Base-by-base conservation (phyloP, 768 basidiomycete genomes). In the Suillus paluster region DNA sequence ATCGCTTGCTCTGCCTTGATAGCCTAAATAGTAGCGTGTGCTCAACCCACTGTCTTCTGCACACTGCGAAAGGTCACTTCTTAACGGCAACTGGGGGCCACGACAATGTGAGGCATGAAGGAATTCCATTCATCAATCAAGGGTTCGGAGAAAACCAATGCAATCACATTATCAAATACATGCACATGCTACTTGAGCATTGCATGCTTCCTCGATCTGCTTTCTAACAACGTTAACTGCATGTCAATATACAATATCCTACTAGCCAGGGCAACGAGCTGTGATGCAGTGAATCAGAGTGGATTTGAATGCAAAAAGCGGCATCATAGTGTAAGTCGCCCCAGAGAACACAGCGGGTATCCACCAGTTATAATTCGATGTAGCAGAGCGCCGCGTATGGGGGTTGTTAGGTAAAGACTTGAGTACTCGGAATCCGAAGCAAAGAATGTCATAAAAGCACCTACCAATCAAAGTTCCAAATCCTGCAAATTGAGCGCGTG, bases 331-430 rank as follows among this genome's bases (percentile, higher is more conserved):
- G n/a, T 5, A 15, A 36, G 63, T 7, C 64, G 79, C 74, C 52
- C 84, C 86, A 25, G 79, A 72, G 64, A 85, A 88, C 8, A 86
- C 54, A 3, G 81, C 78, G 5, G 86, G 80, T 49, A 75, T 76
- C 83, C 82, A 86, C 87, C 87, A 89, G 2, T 78, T 73, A 66
- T 82, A 86, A 9, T 77, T 67, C 12, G 76, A 63, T 0, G 84
- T 80, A 89, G 79, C n/a, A 88, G 69, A 0, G 83, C 82, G 1
- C 87, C 86, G 19, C 80, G 77, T 45, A 87, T 78, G 1, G 87
- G 87, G 0, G 83, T 81, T 5, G 84, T 85, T 81, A 42, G 5
- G 2, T 19, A 52, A 36, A 27, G 45, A 46, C 5, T 39, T 53
- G n/a, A n/a, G n/a, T n/a, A n/a, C n/a, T n/a, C n/a, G 12, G 34